Percentiles rank a stretch among this genome's conserved stretches.
These are phyloP conservation scores for Crithidia fasciculata DNA, from an alignment of 208 protist species.

Conservation along the genomic window DNA sequence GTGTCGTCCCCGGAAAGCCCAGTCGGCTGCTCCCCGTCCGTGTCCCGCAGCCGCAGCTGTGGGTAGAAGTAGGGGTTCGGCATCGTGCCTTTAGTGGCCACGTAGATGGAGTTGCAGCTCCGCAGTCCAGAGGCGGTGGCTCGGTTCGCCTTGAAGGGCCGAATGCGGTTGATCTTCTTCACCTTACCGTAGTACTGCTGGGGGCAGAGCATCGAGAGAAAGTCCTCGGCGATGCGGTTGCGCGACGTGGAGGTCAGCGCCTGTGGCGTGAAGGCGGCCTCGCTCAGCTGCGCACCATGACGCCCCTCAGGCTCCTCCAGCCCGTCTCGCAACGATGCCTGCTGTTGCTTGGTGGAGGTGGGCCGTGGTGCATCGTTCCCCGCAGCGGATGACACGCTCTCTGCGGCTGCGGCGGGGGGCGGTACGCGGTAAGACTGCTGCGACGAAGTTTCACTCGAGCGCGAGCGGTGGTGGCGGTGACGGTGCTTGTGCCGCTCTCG, in stretches of 20 bases:
- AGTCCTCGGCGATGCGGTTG: slow-evolving; percentile 68
- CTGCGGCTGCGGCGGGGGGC: background rate
- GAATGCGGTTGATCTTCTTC: slow-evolving; percentile 71
- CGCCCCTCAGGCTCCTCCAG: background rate
- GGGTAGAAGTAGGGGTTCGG: slow-evolving; percentile 82
- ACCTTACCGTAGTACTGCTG: slow-evolving; percentile 91
- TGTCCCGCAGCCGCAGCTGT: slow-evolving; percentile 66
- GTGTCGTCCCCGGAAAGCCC: slow-evolving; percentile 11
- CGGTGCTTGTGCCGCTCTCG: slow-evolving; percentile 13
- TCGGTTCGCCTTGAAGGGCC: slow-evolving; percentile 51
- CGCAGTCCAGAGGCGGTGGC: slow-evolving; percentile 46
- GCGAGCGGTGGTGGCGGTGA: slow-evolving; percentile 17
- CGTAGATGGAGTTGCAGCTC: slow-evolving; percentile 72
- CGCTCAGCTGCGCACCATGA: slow-evolving; percentile 16
- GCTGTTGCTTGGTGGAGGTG: slow-evolving; percentile 6
- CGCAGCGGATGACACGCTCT: slow-evolving; percentile 3
- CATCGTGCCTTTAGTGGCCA: slow-evolving; percentile 79
- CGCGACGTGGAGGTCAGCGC: slow-evolving; percentile 52
- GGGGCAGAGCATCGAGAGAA: slow-evolving; percentile 79
- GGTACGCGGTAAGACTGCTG: slow-evolving; percentile 19
- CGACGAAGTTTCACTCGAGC: slow-evolving; percentile 16
- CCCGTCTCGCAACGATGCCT: background rate
- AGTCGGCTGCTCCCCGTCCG: slow-evolving; percentile 37
- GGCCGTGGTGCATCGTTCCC: slow-evolving; percentile 16
- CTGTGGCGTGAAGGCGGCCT: slow-evolving; percentile 24